phyloP scores from a whole-genome alignment of 352 stramenopile genomes.

The Globisporangium recalcitrans region DNA sequence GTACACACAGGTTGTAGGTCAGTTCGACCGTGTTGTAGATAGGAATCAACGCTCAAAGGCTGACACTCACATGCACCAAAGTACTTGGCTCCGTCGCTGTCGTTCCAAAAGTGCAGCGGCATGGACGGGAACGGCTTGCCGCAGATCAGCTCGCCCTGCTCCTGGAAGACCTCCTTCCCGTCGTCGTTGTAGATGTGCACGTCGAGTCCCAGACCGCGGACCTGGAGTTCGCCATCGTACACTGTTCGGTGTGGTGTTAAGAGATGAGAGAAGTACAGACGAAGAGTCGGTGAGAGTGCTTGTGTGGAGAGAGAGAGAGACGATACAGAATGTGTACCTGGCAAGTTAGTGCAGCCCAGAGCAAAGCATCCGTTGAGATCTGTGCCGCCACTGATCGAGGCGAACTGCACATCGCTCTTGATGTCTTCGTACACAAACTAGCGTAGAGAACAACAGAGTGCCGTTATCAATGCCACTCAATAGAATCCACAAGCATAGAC shows the following conservation, averaged over 20 bases:
- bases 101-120: conserved; percentile 79
- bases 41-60: background rate
- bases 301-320: no score
- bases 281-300: no score
- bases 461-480: background rate
- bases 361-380: conserved; percentile 82
- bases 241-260: no score
- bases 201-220: conserved; percentile 72
- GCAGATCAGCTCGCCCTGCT: conserved; percentile 64
- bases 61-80: conserved; percentile 53
- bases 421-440: conserved; percentile 72
- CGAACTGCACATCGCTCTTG: conserved; percentile 73
- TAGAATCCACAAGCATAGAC: background rate
- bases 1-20: background rate
- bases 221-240: conserved; percentile 74
- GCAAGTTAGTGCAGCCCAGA: conserved; percentile 64
- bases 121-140: conserved; percentile 82
- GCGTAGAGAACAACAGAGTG: background rate
- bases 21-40: background rate
- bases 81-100: conserved; percentile 72
- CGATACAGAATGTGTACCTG: no score
- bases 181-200: conserved; percentile 71
- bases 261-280: no score
- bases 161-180: conserved; percentile 35
- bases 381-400: conserved; percentile 79